These are phyloP conservation scores for Dothideomycetidae sp. DNA, from an alignment of 2,329 filamentous ascomycete species.

Conservation along the genomic window DNA sequence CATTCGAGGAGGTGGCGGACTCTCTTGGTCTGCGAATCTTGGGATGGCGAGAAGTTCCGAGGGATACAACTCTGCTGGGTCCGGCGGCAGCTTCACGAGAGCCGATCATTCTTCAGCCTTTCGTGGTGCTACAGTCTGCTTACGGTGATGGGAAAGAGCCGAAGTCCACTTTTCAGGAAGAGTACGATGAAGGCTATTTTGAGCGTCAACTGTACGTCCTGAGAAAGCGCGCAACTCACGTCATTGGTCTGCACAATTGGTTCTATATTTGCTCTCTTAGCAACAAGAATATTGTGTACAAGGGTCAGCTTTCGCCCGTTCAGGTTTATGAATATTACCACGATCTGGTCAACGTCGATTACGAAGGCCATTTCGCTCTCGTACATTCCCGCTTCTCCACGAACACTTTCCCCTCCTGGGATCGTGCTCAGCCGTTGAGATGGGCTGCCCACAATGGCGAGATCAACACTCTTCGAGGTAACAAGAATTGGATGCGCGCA, in stretches of 20 bases:
- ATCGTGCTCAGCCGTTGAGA: constrained; percentile 85
- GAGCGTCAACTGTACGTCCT: constrained; percentile 90
- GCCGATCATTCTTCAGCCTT: constrained; percentile 88
- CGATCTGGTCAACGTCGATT: constrained; percentile 91
- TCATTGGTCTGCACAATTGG: constrained; percentile 93
- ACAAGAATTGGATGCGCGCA: constrained; percentile 99
- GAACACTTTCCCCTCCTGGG: constrained; percentile 97
- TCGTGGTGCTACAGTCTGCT: constrained; percentile 72
- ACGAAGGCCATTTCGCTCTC: constrained; percentile 90
- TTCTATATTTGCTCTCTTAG: constrained; percentile 94
- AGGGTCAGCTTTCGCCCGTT: constrained; percentile 83
- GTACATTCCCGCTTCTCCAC: constrained; percentile 97
- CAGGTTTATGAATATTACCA: constrained; percentile 98
- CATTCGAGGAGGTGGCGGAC: constrained; percentile 88
- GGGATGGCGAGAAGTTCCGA: constrained; percentile 90
- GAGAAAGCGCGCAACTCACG: constrained; percentile 86
- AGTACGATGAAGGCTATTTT: constrained; percentile 74
- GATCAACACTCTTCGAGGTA: constrained; percentile 92
- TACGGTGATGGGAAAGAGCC: constrained; percentile 74
- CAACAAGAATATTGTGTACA: constrained; percentile 99
- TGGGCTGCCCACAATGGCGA: constrained; percentile 98
- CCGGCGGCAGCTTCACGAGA: constrained; percentile 87
- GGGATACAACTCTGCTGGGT: constrained; percentile 83
- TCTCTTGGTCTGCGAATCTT: constrained; percentile 77
- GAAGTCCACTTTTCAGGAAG: constrained; percentile 59